phyloP scores from a whole-genome alignment of 257 asterid species.

The Ehretia macrophylla region DNA sequence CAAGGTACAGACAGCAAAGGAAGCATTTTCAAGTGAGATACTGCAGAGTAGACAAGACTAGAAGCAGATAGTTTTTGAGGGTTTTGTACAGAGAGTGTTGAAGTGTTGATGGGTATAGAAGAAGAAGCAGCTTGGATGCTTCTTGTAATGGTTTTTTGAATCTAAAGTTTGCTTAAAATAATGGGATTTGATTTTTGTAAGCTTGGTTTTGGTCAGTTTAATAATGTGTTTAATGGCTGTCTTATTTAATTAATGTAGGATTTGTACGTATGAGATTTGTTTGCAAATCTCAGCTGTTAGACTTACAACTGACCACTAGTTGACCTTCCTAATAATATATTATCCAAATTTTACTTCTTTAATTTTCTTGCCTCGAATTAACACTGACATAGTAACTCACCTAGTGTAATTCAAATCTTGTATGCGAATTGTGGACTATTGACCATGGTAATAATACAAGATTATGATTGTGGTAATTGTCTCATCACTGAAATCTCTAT shows the following conservation, averaged over 20 bases:
- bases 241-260: constrained; percentile 6
- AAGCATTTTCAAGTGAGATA: constrained; percentile 13
- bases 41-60: neutral
- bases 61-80: neutral
- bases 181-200: constrained; percentile 8
- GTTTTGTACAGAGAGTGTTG: too few species aligned
- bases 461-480: too few species aligned
- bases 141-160: constrained; percentile 61
- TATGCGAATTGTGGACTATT: too few species aligned
- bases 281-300: constrained; percentile 44
- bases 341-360: neutral
- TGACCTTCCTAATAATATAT: constrained; percentile 42
- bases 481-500: too few species aligned
- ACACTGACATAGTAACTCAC: too few species aligned
- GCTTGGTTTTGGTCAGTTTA: constrained; percentile 19
- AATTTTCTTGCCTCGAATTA: neutral
- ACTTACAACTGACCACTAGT: constrained; percentile 46
- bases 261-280: constrained; percentile 25
- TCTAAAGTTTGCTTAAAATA: constrained; percentile 56
- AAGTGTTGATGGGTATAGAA: too few species aligned
- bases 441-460: too few species aligned
- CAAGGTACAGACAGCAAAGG: constrained; percentile 31
- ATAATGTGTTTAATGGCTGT: constrained; percentile 15
- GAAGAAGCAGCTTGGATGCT: constrained; percentile 66
- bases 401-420: neutral